A percentile compares a stretch with the other conserved stretches of the same genome.
Conservation (phyloP, 2,329 filamentous ascomycete genomes). For the Magnaporthales sp. region DNA sequence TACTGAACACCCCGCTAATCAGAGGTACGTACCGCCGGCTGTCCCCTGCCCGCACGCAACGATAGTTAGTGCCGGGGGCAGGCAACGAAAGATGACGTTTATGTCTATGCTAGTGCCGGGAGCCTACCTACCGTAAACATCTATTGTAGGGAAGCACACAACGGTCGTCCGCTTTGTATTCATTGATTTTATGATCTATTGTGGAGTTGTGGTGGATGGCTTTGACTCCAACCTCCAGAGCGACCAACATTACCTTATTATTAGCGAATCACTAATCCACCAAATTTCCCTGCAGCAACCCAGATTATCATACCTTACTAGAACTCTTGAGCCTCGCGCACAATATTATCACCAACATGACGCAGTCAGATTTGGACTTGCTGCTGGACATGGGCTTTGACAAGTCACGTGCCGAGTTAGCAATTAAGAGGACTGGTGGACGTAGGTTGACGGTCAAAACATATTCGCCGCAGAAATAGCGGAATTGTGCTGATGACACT, state of each 20-base stretch:
- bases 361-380: constrained; percentile 49
- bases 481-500: constrained; percentile 10
- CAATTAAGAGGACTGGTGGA: constrained; percentile 74
- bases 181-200: neutral
- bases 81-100: neutral
- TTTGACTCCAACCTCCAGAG: neutral
- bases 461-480: neutral
- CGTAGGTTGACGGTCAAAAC: constrained; percentile 40
- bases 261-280: neutral
- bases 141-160: neutral
- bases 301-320: neutral
- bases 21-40: neutral
- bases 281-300: neutral
- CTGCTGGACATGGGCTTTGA: constrained; percentile 75
- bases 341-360: constrained; percentile 30
- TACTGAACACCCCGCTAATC: neutral
- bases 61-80: neutral
- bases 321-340: neutral
- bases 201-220: neutral
- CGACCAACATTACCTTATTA: neutral
- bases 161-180: neutral
- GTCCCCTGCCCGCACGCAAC: neutral
- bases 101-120: neutral
- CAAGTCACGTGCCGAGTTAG: constrained; percentile 69
- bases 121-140: neutral